A percentile compares a stretch with the other conserved stretches of the same genome.
Conservation (phyloP, 305 asterid genomes). For the Stenogyne calaminthoides region DNA sequence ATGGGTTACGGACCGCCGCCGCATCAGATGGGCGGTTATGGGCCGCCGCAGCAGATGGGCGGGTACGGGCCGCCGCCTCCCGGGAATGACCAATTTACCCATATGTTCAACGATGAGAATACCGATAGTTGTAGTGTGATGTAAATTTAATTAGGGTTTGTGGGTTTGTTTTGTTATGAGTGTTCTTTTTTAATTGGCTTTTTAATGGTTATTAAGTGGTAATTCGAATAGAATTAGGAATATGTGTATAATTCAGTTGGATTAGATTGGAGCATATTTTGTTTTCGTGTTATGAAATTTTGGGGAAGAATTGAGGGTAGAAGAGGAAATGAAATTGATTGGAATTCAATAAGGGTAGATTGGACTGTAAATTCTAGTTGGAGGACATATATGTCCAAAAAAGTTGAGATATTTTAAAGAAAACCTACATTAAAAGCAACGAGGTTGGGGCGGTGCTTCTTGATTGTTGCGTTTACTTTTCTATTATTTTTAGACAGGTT, state of each 20-base stretch:
- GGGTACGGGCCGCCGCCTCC: constrained; percentile 35
- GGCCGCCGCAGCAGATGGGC: not conserved
- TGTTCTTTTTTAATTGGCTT: not conserved
- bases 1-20: constrained; percentile 20
- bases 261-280: not conserved
- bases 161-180: not conserved
- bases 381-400: not conserved
- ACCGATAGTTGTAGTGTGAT: constrained; percentile 67
- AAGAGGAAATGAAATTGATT: not conserved
- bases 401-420: not conserved
- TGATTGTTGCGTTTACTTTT: not conserved
- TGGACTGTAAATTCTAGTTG: not conserved
- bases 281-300: not conserved
- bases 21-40: not conserved
- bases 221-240: not conserved
- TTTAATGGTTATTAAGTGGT: not conserved
- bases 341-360: not conserved
- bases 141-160: constrained; percentile 37
- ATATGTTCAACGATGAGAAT: constrained; percentile 76
- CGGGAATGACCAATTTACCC: constrained; percentile 44
- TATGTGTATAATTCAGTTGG: too few species aligned
- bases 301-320: not conserved
- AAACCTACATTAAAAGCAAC: constrained; percentile 1
- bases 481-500: not conserved
- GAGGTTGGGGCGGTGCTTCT: not conserved